phyloP scores from a whole-genome alignment of 1,139 yeast species.

The Suhomyces yuchorum region DNA sequence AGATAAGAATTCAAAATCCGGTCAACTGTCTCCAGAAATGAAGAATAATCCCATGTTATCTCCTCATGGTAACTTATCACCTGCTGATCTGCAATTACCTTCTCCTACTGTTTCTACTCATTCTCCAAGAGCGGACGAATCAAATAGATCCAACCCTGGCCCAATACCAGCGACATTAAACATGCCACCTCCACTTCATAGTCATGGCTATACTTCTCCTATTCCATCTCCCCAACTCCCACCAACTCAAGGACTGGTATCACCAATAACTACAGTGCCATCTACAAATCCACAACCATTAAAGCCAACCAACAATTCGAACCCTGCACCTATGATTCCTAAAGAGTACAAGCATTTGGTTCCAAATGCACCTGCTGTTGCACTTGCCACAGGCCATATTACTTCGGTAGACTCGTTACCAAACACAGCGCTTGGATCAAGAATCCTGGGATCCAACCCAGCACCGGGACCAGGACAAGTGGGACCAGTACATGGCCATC shows the following conservation, averaged over 20 bases:
- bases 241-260: neutral
- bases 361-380: neutral
- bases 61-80: neutral
- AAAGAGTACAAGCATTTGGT: slow-evolving; percentile 4
- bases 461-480: slow-evolving; percentile 2
- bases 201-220: slow-evolving; percentile 1
- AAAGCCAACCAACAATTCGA: neutral
- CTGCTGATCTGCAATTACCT: slow-evolving; percentile 7
- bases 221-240: slow-evolving; percentile 1
- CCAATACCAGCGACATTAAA: slow-evolving; percentile 7
- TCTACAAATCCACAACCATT: neutral
- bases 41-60: neutral
- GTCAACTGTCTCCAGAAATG: slow-evolving; percentile 8
- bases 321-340: neutral
- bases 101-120: slow-evolving; percentile 8
- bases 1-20: slow-evolving; percentile 1
- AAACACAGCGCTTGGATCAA: neutral
- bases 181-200: slow-evolving; percentile 8
- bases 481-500: neutral
- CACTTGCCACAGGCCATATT: neutral
- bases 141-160: slow-evolving; percentile 2
- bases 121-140: slow-evolving; percentile 2
- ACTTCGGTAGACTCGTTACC: neutral
- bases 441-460: no score
- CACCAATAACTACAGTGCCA: neutral